phyloP scores from a whole-genome alignment of 1,139 yeast species.

The Blastobotrys illinoisensis region DNA sequence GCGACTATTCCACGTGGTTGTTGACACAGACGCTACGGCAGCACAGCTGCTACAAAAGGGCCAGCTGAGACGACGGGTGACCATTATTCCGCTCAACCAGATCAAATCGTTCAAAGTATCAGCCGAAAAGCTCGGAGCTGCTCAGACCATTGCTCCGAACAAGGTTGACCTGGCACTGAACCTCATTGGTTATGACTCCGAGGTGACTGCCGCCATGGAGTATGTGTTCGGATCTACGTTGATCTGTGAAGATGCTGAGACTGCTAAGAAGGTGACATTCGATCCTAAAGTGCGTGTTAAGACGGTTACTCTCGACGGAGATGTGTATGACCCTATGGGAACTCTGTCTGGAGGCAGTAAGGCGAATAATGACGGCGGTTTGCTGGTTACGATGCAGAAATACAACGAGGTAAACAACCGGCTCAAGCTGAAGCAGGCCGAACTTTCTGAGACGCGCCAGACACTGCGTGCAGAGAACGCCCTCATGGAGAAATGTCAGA shows the following conservation, averaged over 20 bases:
- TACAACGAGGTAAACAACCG: constrained; percentile 49
- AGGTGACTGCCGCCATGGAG: constrained; percentile 78
- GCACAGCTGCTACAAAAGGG: constrained; percentile 77
- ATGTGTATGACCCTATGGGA: constrained; percentile 93
- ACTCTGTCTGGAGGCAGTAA: constrained; percentile 94
- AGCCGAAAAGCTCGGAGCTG: constrained; percentile 38
- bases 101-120: constrained; percentile 48
- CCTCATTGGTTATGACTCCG: constrained; percentile 66
- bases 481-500: constrained; percentile 48
- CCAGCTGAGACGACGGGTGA: constrained; percentile 71
- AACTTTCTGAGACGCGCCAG: constrained; percentile 39
- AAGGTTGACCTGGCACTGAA: constrained; percentile 85
- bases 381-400: constrained; percentile 62
- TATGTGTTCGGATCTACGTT: constrained; percentile 86
- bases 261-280: constrained; percentile 85
- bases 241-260: constrained; percentile 78
- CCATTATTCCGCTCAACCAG: constrained; percentile 88
- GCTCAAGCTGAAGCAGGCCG: constrained; percentile 38
- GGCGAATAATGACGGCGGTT: constrained; percentile 39
- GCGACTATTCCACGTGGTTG: constrained; percentile 81
- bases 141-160: constrained; percentile 69
- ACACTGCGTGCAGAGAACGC: constrained; percentile 44
- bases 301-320: constrained; percentile 93
- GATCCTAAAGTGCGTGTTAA: constrained; percentile 73
- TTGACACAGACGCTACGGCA: constrained; percentile 81